Base-by-base conservation (phyloP, 2,329 filamentous ascomycete genomes). In the Aureobasidium leucospermi region DNA sequence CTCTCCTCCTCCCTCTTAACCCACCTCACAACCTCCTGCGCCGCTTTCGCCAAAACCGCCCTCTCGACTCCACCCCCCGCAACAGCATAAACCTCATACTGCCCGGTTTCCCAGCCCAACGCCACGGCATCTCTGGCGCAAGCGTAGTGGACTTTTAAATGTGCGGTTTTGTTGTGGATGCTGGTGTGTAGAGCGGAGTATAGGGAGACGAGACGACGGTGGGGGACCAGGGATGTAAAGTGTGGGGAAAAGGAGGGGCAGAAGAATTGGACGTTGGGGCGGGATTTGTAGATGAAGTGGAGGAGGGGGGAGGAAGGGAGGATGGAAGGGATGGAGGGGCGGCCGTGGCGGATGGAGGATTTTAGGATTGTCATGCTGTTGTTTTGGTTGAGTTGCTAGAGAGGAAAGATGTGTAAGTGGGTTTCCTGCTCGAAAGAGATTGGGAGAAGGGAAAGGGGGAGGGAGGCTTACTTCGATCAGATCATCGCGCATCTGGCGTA, bases 31-130 rank as follows among this genome's bases (percentile, higher is more conserved):
- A 99, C 85, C 74, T 88, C 87, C 70, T 94, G 96, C 36, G 92
- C 93, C 10, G 88, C 90, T 71, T 93, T 88, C 9, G 90, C 89
- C 67, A 99, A 79, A 10, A 85, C 83, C 58, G 80, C 80, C 43
- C 84, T 73, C 55, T 78, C 78, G 28, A 80, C 80, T 23, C 75
- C 86, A 2, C 89, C 88, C 0, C 89, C 89, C 16, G 92, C 90
- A n/a, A 99, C 86, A 68, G 90, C 95, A 75, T 96, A 99, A 62
- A 99, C 84, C 71, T 99, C 94, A 68, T 97, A 97, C 1, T 88
- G 75, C 0, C 91, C 89, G 4, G 93, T 97, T 48, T 89, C 83
- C 94, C 94, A 99, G 2, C 89, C 93, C 36, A 99, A 79, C 0
- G 88, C 88, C 9, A 89, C 89, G 15, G 86, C 83, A 51, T 90